phyloP scores from a whole-genome alignment of 495 filamentous ascomycete species.

The Aspergillus wentii region DNA sequence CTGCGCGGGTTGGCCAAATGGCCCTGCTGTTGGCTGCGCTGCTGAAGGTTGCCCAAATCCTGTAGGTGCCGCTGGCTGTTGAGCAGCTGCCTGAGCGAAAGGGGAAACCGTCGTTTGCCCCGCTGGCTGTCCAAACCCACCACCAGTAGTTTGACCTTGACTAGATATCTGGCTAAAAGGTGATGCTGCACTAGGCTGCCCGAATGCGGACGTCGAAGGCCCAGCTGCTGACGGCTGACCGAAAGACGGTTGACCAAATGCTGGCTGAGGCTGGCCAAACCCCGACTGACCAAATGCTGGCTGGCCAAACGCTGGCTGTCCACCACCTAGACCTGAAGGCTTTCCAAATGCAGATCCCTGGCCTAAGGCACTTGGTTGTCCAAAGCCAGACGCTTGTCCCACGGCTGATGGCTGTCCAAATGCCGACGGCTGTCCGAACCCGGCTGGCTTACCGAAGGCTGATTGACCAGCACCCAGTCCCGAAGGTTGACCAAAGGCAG shows the following conservation, averaged over 20 bases:
- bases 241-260: conserved; percentile 27
- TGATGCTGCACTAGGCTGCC: conserved; percentile 21
- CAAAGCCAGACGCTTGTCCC: conserved; percentile 23
- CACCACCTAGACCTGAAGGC: conserved; percentile 18
- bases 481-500: conserved; percentile 28
- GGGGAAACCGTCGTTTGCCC: conserved; percentile 18
- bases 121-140: conserved; percentile 25
- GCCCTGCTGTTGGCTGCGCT: conserved; percentile 7
- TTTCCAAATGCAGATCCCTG: conserved; percentile 27
- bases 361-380: conserved; percentile 30
- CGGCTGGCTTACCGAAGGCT: conserved; percentile 23
- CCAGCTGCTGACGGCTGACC: conserved; percentile 24
- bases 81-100: conserved; percentile 25
- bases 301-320: conserved; percentile 20
- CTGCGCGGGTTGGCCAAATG: conserved; percentile 34
- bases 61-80: conserved; percentile 10
- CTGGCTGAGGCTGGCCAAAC: conserved; percentile 23
- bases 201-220: conserved; percentile 22
- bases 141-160: conserved; percentile 16
- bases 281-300: conserved; percentile 34
- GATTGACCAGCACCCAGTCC: conserved; percentile 11
- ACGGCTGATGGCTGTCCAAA: conserved; percentile 29
- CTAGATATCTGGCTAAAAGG: conserved; percentile 29
- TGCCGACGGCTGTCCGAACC: conserved; percentile 27
- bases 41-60: conserved; percentile 23